phyloP scores from a whole-genome alignment of 352 stramenopile species.

The Phytopythium litorale region DNA sequence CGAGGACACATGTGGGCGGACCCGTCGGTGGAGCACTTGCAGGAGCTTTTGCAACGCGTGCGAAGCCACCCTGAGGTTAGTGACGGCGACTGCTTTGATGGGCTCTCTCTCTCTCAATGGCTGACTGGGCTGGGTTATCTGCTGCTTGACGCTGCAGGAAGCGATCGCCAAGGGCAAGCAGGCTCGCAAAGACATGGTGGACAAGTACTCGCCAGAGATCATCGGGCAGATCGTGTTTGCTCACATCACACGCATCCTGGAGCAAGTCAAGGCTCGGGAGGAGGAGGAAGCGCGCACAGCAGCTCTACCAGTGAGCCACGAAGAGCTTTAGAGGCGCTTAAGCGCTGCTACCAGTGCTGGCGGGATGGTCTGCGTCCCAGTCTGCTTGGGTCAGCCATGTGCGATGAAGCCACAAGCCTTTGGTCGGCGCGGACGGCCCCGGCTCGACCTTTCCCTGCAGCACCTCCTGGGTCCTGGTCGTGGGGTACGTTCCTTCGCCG shows the following conservation, averaged over 20 bases:
- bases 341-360: slow-evolving; percentile 18
- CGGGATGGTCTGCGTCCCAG: slow-evolving; percentile 48
- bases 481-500: slow-evolving; percentile 58
- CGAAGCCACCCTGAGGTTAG: slow-evolving; percentile 51
- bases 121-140: background rate
- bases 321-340: slow-evolving; percentile 54
- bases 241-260: slow-evolving; percentile 64
- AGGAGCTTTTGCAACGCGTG: slow-evolving; percentile 58
- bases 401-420: slow-evolving; percentile 80
- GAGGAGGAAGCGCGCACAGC: background rate
- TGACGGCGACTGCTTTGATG: background rate
- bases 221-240: slow-evolving; percentile 64
- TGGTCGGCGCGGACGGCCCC: slow-evolving; percentile 68
- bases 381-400: slow-evolving; percentile 81
- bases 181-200: slow-evolving; percentile 79
- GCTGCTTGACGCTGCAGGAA: slow-evolving; percentile 24
- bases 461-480: slow-evolving; percentile 62
- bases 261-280: slow-evolving; percentile 25
- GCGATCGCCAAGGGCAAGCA: slow-evolving; percentile 56
- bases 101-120: background rate
- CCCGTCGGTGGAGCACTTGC: slow-evolving; percentile 69
- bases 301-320: slow-evolving; percentile 19
- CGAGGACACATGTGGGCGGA: slow-evolving; percentile 83
- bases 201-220: slow-evolving; percentile 73
- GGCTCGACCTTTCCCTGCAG: slow-evolving; percentile 43